Base-by-base conservation (phyloP, 495 filamentous ascomycete genomes). In the Viridothelium virens region DNA sequence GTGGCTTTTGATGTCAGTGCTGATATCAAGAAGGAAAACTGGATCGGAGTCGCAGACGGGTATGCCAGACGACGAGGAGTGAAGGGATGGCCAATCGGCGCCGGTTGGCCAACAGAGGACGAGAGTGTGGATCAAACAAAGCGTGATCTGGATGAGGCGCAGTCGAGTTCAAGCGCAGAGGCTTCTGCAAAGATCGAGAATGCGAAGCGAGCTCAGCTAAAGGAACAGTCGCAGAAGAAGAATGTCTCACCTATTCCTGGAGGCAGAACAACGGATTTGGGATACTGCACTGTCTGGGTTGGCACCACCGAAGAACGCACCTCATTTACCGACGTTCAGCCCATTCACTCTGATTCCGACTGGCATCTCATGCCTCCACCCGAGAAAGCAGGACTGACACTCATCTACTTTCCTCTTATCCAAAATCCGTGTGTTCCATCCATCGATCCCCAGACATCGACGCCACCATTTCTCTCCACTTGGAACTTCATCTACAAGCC, bases 261-360 rank as follows among this genome's bases (percentile, higher is more conserved):
- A 7, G 37, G 53, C n/a, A n/a, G 16, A 1, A 33, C 16, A 61
- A 39, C 50, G 18, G 87, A 91, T 44, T 80, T 97, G 0, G 85
- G 87, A 34, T 96, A 93, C 79, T 97, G 94, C 78, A 97, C 91
- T 39, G 83, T 98, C 66, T 98, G 94, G 94, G 89, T 96, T 2
- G 94, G 94, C 48, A 89, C 85, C 5, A 92, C 82, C 37, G 64
- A 66, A n/a, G 38, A 64, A 11, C 53, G 33, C 7, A 64, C 36
- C 70, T 66, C 61, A 34, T 33, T 38, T 11, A 14, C 10, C 61
- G 12, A 11, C 2, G 6, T 37, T 10, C 33, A 1, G 4, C 1
- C 16, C 59, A 10, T 14, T 38, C 38, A 14, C 5, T 41, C 61
- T 31, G 10, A 14, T 0, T 41, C 61, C 16, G 83, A 90, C 16